These are phyloP conservation scores for Colletotrichum sp. DNA, from an alignment of 2,329 filamentous ascomycete genomes.

Conservation along the genomic window DNA sequence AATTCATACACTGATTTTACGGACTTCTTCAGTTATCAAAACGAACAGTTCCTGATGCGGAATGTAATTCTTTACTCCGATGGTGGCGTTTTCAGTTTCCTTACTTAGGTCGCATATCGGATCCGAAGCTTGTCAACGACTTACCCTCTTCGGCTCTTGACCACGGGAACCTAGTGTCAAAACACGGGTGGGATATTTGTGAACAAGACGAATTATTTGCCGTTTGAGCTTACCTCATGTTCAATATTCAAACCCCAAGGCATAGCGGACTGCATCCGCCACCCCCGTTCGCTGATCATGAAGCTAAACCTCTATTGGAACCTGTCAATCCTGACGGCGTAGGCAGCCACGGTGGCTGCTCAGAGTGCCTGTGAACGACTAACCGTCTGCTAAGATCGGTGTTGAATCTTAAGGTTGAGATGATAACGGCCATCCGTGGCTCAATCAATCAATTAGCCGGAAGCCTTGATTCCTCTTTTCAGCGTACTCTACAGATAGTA, in stretches of 20 bases:
- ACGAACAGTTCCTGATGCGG: not conserved
- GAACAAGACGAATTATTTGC: not conserved
- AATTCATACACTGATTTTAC: not conserved
- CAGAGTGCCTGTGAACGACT: not conserved
- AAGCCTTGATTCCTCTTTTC: not conserved
- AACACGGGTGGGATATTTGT: fast-evolving
- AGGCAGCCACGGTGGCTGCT: not conserved
- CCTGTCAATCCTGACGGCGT: not conserved
- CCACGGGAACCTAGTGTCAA: not conserved
- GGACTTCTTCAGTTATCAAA: not conserved
- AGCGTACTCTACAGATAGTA: not conserved
- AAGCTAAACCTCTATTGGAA: not conserved
- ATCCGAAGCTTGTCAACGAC: not conserved
- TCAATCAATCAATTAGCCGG: not conserved
- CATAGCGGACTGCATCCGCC: not conserved
- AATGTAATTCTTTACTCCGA: not conserved
- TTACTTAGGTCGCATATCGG: not conserved
- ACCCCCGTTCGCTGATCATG: not conserved
- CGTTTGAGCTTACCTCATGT: not conserved
- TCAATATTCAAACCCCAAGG: not conserved
- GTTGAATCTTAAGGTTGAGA: not conserved
- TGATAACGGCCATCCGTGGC: not conserved
- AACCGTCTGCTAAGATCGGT: not conserved
- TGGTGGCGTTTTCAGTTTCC: not conserved
- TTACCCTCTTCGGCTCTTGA: not conserved